phyloP scores from a whole-genome alignment of 257 asterid genomes.

The Ehretia macrophylla region DNA sequence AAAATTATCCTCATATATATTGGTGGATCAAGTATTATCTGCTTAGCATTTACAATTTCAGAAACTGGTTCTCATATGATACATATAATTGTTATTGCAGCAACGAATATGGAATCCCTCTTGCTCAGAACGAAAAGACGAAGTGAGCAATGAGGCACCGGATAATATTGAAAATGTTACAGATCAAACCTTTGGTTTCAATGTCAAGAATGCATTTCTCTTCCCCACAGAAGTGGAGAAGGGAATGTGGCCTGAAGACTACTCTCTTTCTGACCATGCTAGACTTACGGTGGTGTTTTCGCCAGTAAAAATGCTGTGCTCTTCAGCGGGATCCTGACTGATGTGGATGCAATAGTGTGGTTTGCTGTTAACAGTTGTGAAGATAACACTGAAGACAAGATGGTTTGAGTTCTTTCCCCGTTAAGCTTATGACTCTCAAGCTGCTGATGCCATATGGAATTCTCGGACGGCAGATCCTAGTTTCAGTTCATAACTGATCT shows the following conservation, averaged over 20 bases:
- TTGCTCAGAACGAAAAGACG: conserved; percentile 49
- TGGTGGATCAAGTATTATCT: no score
- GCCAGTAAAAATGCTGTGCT: conserved; percentile 79
- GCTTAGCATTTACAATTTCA: no score
- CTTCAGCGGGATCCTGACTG: conserved; percentile 33
- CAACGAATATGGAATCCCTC: conserved; percentile 74
- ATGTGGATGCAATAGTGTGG: background rate
- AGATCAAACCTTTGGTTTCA: conserved; percentile 78
- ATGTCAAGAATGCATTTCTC: conserved; percentile 85
- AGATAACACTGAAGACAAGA: background rate
- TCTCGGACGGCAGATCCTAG: background rate
- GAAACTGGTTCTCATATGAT: background rate
- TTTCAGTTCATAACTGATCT: conserved; percentile 7
- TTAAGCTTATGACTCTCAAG: conserved; percentile 1
- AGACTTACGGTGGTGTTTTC: conserved; percentile 91
- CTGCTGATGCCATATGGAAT: conserved; percentile 2
- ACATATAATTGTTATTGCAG: conserved; percentile 33
- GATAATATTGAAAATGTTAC: conserved; percentile 37
- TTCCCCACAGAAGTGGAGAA: conserved; percentile 93
- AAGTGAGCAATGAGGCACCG: conserved; percentile 28
- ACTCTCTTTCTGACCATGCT: conserved; percentile 96
- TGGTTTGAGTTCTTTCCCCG: background rate
- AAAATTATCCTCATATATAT: no score
- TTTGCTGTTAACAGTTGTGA: no score
- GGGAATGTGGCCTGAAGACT: conserved; percentile 93